Percentiles rank a stretch among this genome's conserved stretches.
These are phyloP conservation scores for Diaporthe australafricana DNA, from an alignment of 2,329 filamentous ascomycete genomes.

Conservation along the genomic window DNA sequence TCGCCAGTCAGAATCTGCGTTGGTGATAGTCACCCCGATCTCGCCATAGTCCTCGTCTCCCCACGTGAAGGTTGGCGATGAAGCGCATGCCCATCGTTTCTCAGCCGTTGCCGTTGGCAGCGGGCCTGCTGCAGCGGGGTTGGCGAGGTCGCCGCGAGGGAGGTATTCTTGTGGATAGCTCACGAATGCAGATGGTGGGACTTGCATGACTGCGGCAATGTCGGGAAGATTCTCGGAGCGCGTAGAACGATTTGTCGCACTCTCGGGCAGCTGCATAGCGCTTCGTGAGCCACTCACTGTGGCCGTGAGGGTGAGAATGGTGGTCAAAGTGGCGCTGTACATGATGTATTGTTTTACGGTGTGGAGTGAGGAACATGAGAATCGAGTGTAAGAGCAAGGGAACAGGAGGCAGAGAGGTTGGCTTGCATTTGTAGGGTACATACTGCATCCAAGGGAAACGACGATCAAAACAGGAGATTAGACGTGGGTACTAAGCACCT, in stretches of 20 bases:
- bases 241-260: neutral
- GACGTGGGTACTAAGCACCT: fast-evolving
- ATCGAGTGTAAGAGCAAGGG: neutral
- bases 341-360: neutral
- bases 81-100: slow-evolving; percentile 36
- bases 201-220: slow-evolving; percentile 17
- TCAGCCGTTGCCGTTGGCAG: neutral
- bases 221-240: slow-evolving; percentile 3
- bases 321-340: neutral
- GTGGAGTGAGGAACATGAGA: neutral
- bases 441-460: neutral
- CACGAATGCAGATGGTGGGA: slow-evolving; percentile 1
- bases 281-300: neutral
- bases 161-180: slow-evolving; percentile 23
- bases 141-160: neutral
- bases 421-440: neutral
- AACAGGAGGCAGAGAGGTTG: neutral
- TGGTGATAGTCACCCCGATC: slow-evolving; percentile 39
- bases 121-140: neutral
- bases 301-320: neutral
- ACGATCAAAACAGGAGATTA: neutral
- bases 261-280: no score
- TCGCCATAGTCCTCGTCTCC: slow-evolving; percentile 39
- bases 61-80: slow-evolving; percentile 36
- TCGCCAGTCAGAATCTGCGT: slow-evolving; percentile 37